Evolutionary conservation across 352 stramenopile species (phyloP).

Genomic region (Globisporangium recalcitrans): DNA sequence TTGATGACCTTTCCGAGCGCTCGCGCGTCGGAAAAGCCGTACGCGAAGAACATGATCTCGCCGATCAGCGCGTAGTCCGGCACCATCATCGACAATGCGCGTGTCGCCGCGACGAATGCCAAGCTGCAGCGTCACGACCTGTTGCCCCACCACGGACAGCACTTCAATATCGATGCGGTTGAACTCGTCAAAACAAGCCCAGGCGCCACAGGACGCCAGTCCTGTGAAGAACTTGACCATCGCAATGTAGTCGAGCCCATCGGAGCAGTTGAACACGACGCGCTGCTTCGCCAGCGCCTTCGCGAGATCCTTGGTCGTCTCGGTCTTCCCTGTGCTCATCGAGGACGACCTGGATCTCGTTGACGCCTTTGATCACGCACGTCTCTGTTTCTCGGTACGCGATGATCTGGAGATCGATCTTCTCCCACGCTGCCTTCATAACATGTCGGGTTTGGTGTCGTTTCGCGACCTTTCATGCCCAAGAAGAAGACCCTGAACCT

Average conservation of each 20-base stretch:
- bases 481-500: neutral
- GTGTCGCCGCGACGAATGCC: constrained; percentile 76
- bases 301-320: constrained; percentile 94
- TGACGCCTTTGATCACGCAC: constrained; percentile 92
- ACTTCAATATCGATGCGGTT: constrained; percentile 89
- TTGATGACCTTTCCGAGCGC: constrained; percentile 74
- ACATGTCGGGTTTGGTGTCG: constrained; percentile 33
- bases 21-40: constrained; percentile 61
- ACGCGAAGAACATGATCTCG: constrained; percentile 90
- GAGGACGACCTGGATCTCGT: constrained; percentile 92
- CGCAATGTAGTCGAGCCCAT: constrained; percentile 92
- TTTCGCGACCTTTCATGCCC: constrained; percentile 43
- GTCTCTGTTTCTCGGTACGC: constrained; percentile 91
- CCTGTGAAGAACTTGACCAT: constrained; percentile 96
- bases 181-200: constrained; percentile 90
- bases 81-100: constrained; percentile 91
- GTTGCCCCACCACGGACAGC: constrained; percentile 82
- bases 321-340: constrained; percentile 95
- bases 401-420: constrained; percentile 87
- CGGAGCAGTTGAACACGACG: constrained; percentile 93
- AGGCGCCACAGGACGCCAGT: constrained; percentile 90
- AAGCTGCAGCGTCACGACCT: constrained; percentile 91
- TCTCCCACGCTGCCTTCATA: constrained; percentile 91
- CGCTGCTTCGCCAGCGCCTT: constrained; percentile 95
- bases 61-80: constrained; percentile 88